Percentiles rank a stretch among this genome's conserved stretches.
phyloP scores from a whole-genome alignment of 306 rosid genomes.

The Medicago arabica region DNA sequence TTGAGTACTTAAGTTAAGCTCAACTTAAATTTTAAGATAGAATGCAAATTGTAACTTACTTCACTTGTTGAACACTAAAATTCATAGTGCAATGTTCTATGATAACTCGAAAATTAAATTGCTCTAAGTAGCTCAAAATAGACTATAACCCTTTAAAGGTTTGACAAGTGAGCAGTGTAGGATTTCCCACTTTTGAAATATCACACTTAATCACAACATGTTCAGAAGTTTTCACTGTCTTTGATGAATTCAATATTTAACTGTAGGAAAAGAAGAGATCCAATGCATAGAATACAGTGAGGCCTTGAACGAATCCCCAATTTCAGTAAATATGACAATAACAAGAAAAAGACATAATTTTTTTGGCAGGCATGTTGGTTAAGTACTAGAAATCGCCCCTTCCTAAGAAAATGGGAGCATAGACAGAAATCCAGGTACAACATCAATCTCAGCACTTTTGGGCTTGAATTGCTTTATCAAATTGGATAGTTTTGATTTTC shows the following conservation, averaged over 20 bases:
- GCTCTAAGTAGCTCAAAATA: background rate
- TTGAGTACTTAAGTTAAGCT: background rate
- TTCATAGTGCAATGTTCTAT: background rate
- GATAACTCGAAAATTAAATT: background rate
- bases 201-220: background rate
- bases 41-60: slow-evolving; percentile 3
- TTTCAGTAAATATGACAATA: background rate
- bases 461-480: slow-evolving; percentile 1
- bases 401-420: background rate
- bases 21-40: background rate
- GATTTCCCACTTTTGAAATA: background rate
- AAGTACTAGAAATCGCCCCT: background rate
- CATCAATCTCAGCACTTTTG: background rate
- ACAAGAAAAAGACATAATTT: background rate
- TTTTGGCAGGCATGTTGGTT: too few species aligned
- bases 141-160: background rate
- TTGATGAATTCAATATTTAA: background rate
- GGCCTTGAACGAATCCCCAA: background rate
- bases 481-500: background rate
- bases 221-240: background rate
- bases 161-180: too few species aligned
- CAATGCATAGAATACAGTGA: too few species aligned
- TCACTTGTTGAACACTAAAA: slow-evolving; percentile 6
- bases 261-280: background rate
- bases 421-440: background rate